Conservation (phyloP, 2,329 filamentous ascomycete species). For the Knoxdaviesia proteae region DNA sequence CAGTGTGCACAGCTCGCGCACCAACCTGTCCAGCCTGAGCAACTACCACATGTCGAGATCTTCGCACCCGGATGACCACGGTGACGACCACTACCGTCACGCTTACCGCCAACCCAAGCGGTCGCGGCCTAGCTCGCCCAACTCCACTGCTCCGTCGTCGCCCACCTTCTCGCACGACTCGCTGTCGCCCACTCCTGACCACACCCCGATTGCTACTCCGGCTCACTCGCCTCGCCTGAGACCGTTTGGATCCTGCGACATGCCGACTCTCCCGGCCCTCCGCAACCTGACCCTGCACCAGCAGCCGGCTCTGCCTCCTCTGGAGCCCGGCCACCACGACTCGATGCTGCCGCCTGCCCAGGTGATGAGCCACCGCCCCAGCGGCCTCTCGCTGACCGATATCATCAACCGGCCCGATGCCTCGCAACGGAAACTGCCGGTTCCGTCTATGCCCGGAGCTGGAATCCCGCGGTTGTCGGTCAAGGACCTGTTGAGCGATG, state of each 20-base stretch:
- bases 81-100: slow-evolving; percentile 56
- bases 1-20: slow-evolving; percentile 26
- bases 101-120: slow-evolving; percentile 58
- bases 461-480: slow-evolving; percentile 46
- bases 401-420: slow-evolving; percentile 83
- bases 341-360: slow-evolving; percentile 27
- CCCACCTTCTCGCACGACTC: slow-evolving; percentile 95
- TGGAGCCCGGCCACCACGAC: slow-evolving; percentile 27
- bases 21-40: slow-evolving; percentile 47
- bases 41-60: slow-evolving; percentile 90
- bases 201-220: slow-evolving; percentile 94
- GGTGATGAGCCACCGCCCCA: slow-evolving; percentile 18
- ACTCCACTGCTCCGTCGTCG: slow-evolving; percentile 87
- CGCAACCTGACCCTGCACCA: slow-evolving; percentile 36
- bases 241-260: slow-evolving; percentile 31
- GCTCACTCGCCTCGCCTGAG: slow-evolving; percentile 84
- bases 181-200: slow-evolving; percentile 82
- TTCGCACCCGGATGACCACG: slow-evolving; percentile 57
- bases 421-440: slow-evolving; percentile 72
- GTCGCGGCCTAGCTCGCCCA: slow-evolving; percentile 80
- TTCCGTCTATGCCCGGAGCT: slow-evolving; percentile 52
- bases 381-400: slow-evolving; percentile 67
- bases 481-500: slow-evolving; percentile 56
- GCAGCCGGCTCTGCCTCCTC: slow-evolving; percentile 34
- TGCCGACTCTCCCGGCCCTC: slow-evolving; percentile 65